Evolutionary conservation across 257 asterid genomes (phyloP).

Genomic region (Apocynum venetum): DNA sequence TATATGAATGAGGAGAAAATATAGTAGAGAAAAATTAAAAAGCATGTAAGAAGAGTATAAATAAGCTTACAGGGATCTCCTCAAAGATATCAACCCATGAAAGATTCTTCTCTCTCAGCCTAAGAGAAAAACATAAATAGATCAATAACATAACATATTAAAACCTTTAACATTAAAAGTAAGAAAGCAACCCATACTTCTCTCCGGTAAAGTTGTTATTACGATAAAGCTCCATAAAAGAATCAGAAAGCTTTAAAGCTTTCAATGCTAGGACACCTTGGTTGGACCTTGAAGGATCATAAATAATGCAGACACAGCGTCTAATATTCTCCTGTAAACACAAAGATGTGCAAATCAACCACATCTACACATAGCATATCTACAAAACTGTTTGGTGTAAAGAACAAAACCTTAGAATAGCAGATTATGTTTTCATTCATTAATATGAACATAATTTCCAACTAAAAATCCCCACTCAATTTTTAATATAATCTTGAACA

Average conservation of each 20-base stretch:
- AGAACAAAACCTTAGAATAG: background rate
- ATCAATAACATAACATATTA: background rate
- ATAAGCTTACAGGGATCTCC: constrained; percentile 80
- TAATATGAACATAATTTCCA: background rate
- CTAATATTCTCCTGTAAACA: constrained; percentile 82
- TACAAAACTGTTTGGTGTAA: too few relatives aligned
- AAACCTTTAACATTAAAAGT: constrained; percentile 12
- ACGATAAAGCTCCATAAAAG: constrained; percentile 94
- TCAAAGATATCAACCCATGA: constrained; percentile 98
- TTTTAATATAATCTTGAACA: background rate
- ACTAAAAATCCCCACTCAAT: background rate
- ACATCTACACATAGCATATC: background rate
- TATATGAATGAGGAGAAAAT: background rate
- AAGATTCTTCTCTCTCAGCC: constrained; percentile 95
- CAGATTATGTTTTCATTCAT: background rate
- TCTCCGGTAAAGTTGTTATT: constrained; percentile 88
- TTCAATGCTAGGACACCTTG: constrained; percentile 95
- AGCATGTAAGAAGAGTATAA: background rate
- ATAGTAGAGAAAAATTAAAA: background rate
- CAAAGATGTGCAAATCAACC: constrained; percentile 7
- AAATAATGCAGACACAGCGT: constrained; percentile 91
- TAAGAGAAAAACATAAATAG: constrained; percentile 24
- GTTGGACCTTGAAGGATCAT: constrained; percentile 95
- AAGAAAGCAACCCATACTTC: constrained; percentile 48
- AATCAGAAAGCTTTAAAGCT: constrained; percentile 95